Evolutionary conservation across 1,284 basidiomycete genomes (phyloP), one percentile per base, ranked within the genome.

Genomic region (Ganoderma lucidum): DNA sequence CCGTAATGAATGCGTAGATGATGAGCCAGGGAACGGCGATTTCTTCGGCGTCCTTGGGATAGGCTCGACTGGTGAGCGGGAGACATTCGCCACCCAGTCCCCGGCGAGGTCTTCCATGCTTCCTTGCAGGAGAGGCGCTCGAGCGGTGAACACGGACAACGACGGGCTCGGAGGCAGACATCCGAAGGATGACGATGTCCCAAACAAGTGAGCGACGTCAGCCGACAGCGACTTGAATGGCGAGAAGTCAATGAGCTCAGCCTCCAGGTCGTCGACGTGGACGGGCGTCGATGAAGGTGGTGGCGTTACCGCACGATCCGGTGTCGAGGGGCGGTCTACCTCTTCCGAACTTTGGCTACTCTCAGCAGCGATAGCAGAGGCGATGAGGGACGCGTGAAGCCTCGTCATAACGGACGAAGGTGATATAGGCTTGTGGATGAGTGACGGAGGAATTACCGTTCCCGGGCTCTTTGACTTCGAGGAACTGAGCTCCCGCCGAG

Each of bases 361-460:
- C 35, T 42, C 63, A 6, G 59, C 65, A 12, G 66, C 53, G n/a
- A 67, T 53, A 19, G 53, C 62, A 61, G 70, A 72, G 17, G 60
- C 65, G 12, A 70, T 66, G 44, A 72, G 65, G 12, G 66, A 61
- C 12, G 64, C 64, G 71, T 80, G 67, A 65, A 78, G 30, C 28
- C 39, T 39, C 14, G 12, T 39, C 39, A 61, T 28, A 10, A 61
- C n/a, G 41, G 59, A 61, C 14, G 37, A 41, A 9, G 59, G 37
- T n/a, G 59, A 41, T 15, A 30, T 12, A 4, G 59, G 39, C n/a
- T 61, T 61, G 37, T 35, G 58, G n/a, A n/a, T 8, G 37, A 39
- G 15, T 59, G 58, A 14, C 9, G 62, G 23, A 6, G 44, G 30
- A 23, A 17, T 42, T 42, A 45, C 23, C n/a, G 45, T 9, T 23